Base-by-base conservation (phyloP, 2,329 filamentous ascomycete species). In the Fusarium humuli region DNA sequence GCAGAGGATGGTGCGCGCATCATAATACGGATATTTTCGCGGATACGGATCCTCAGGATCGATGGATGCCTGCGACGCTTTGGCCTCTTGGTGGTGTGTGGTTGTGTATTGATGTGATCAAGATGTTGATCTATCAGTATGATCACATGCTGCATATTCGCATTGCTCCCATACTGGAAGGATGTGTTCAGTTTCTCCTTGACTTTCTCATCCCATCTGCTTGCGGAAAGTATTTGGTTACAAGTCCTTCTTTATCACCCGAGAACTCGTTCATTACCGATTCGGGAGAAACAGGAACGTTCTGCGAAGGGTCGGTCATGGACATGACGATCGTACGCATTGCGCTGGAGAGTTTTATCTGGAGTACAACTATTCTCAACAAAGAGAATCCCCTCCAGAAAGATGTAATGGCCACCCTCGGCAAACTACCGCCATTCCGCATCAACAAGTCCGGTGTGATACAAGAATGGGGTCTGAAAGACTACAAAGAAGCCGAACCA, bases 1-100 rank as follows among this genome's bases (percentile, higher is more conserved):
- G 79, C 54, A 61, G 52, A 16, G 80, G 81, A 3, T 80, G 77
- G 67, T 78, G 79, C 7, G 73, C 76, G 5, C 80, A 82, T 48
- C 79, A 82, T 55, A 82, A 81, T 50, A 79, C 79, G 0, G 80
- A 82, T 42, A 75, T 82, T 18, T 82, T 79, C 79, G 80, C 70
- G 0, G 80, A 82, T 42, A 77, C 80, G 0, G 79, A 79, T 10
- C 80, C 80, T 0, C 75, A 78, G 7, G 80, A 81, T 57, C 74
- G 73, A 13, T 77, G 76, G 61, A 76, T 79, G 55, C 68, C 73
- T 12, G 65, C 75, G 0, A 75, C 75, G 6, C 46, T 74, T 6
- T 77, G 76, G 76, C 73, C 73, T 0, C 57, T 77, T 1, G 71
- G 72, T 1, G 73, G 75, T 2, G 70, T 68, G 0, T 77, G 76